Evolutionary conservation across 73 alveolate species (phyloP).

Genomic region (Paramecium pentaurelia): DNA sequence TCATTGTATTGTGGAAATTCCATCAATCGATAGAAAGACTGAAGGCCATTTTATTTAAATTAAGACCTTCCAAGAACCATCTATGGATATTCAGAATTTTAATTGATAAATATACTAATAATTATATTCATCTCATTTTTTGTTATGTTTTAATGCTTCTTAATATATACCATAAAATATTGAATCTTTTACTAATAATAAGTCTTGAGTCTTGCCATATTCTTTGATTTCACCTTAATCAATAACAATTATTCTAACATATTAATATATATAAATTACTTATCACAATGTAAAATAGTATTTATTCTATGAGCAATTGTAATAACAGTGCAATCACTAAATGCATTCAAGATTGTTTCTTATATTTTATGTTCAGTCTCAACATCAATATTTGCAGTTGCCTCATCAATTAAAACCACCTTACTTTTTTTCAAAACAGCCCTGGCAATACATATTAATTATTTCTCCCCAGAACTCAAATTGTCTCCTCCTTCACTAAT

Average conservation of each 20-base stretch:
- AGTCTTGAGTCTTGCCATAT: slow-evolving; percentile 29
- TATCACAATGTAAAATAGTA: slow-evolving; percentile 67
- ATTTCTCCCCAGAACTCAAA: slow-evolving; percentile 92
- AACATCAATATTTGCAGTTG: slow-evolving; percentile 74
- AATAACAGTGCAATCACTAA: slow-evolving; percentile 74
- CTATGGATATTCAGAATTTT: not conserved
- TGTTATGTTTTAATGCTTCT: slow-evolving; percentile 39
- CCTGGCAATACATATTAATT: slow-evolving; percentile 86
- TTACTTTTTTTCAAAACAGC: slow-evolving; percentile 71
- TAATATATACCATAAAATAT: slow-evolving; percentile 42
- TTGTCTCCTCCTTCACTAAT: slow-evolving; percentile 89
- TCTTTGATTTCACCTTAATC: slow-evolving; percentile 45
- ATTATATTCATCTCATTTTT: slow-evolving; percentile 14
- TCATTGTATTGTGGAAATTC: not conserved
- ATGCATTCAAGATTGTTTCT: slow-evolving; percentile 59
- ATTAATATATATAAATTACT: not conserved
- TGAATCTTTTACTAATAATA: not conserved
- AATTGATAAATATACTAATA: not conserved
- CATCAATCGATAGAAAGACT: slow-evolving; percentile 31
- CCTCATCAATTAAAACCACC: slow-evolving; percentile 66
- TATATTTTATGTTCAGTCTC: slow-evolving; percentile 74
- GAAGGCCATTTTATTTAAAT: not conserved
- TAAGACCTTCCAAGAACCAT: not conserved
- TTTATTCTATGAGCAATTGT: slow-evolving; percentile 79
- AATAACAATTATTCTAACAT: slow-evolving; percentile 36